Base-by-base conservation (phyloP, 768 basidiomycete species). In the Auriscalpium microsporum region DNA sequence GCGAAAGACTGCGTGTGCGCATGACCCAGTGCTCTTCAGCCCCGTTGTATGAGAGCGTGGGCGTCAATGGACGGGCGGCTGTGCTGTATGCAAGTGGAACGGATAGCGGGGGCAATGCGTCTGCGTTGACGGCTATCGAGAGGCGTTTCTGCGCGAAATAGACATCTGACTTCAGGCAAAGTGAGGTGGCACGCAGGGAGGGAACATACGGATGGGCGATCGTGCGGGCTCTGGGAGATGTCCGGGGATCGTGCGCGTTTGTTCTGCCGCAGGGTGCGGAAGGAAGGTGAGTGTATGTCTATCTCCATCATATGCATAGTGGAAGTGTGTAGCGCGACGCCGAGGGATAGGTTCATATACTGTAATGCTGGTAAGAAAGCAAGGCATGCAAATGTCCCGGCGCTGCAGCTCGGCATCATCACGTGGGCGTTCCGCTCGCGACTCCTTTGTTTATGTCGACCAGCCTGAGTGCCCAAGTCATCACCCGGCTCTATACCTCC, bases 1-100 rank as follows among this genome's bases (percentile, higher is more conserved):
- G 84, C n/a, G 78, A 75, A 57, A 90, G 75, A 48, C 78, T 83
- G 53, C 79, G 76, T 4, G 88, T 79, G 64, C 83, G 85, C 56
- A 75, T 73, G 10, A 90, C 87, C 88, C 86, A 90, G 63, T 90
- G 87, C 56, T 88, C 87, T 23, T 50, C 38, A 16, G 52, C 47
- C 48, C 62, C 42, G 16, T 46, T 33, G 37, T 37, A 16, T 35
- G 16, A 71, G 67, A 44, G 75, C 70, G 61, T 76, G 61, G 14
- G 64, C 45, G 21, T 48, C 19, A 23, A 40, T 57, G 54, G 54
- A 38, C 50, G 51, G 57, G 50, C 60, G 61, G 48, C 73, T 60
- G 69, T 72, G 63, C 40, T 50, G 48, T 53, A 48, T 46, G 48
- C 49, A 54, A 57, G 58, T 21, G 49, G 53, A 40, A 58, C 40